Percentiles rank a stretch among this genome's conserved stretches.
Conservation (phyloP, 768 basidiomycete genomes). For the Nidularia pulvinata region DNA sequence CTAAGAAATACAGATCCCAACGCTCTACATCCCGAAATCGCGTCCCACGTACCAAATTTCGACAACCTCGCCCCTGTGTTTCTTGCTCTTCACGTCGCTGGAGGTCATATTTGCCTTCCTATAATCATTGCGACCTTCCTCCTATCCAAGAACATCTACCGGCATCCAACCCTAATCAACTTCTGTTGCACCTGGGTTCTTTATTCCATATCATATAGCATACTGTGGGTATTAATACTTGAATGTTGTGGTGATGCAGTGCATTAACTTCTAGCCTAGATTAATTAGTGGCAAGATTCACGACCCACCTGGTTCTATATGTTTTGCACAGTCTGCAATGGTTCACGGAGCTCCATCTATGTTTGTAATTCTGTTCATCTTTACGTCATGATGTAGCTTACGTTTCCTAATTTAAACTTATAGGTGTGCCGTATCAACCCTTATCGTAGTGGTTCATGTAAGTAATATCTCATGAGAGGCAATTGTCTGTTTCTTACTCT, state of each 20-base stretch:
- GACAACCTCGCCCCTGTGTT: conserved; percentile 32
- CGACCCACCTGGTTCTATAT: conserved; percentile 28
- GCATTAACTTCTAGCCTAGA: background rate
- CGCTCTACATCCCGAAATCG: too few species aligned
- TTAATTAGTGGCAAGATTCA: conserved; percentile 7
- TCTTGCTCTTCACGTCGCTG: conserved; percentile 45
- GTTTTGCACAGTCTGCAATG: conserved; percentile 51
- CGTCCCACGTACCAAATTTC: conserved; percentile 9
- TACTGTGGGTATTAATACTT: conserved; percentile 41
- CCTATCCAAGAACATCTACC: conserved; percentile 35
- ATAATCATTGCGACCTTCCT: conserved; percentile 44
- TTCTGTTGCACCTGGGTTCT: conserved; percentile 58
- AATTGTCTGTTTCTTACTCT: background rate
- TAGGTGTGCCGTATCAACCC: conserved; percentile 18
- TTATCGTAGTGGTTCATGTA: conserved; percentile 23
- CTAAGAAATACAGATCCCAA: too few species aligned
- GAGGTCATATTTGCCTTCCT: conserved; percentile 53
- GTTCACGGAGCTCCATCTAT: conserved; percentile 52
- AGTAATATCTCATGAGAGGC: background rate
- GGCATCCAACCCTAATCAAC: conserved; percentile 55
- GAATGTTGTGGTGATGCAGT: background rate
- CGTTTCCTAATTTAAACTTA: background rate
- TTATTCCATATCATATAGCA: conserved; percentile 48
- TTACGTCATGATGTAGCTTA: background rate
- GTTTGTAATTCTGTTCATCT: too few species aligned